A percentile compares a stretch with the other conserved stretches of the same genome.
phyloP scores from a whole-genome alignment of 495 filamentous ascomycete genomes.

The Neurospora sp. region DNA sequence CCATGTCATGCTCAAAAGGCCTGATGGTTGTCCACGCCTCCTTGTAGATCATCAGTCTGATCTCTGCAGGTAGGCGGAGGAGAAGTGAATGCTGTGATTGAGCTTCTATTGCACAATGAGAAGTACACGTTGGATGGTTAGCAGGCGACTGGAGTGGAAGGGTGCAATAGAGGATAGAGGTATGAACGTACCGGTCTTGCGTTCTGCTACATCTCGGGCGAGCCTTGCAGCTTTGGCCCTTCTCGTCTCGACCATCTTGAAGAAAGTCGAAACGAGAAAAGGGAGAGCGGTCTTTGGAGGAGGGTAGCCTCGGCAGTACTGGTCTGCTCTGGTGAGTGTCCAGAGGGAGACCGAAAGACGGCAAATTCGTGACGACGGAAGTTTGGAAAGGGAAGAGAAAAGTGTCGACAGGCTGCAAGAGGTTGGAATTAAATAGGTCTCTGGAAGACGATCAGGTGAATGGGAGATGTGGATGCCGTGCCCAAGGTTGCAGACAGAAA shows the following conservation, averaged over 20 bases:
- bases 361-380: not conserved
- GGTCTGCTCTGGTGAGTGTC: not conserved
- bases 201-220: not conserved
- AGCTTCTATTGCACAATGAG: not conserved
- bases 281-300: not conserved
- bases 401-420: not conserved
- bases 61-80: not conserved
- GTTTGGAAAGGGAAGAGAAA: not conserved
- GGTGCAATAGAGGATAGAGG: not conserved
- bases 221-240: not conserved
- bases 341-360: not conserved
- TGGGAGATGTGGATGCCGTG: not conserved
- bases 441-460: not conserved
- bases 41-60: not conserved
- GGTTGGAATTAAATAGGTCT: not conserved
- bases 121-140: not conserved
- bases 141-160: not conserved
- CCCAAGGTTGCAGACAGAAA: not conserved
- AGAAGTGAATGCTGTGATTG: not conserved
- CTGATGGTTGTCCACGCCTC: not conserved
- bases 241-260: not conserved
- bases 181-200: not conserved
- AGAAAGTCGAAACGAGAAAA: not conserved
- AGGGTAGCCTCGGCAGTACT: not conserved
- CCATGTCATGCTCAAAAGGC: not conserved